Evolutionary conservation across 352 stramenopile genomes (phyloP), one percentile per base, ranked within the genome.

Genomic region (Phytopythium ostracodes): DNA sequence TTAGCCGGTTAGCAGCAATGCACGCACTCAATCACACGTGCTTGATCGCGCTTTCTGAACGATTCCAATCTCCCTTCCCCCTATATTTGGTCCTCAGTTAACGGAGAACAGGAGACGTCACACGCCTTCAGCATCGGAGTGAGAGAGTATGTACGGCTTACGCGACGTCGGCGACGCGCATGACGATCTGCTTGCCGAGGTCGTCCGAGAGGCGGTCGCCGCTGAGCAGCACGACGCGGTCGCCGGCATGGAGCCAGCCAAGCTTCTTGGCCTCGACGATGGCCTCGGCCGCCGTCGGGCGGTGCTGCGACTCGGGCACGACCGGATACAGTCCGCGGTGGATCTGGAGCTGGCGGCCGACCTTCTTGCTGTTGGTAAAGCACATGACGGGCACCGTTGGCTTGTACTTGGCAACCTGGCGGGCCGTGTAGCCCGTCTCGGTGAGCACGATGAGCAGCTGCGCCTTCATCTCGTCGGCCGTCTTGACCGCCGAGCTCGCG

Each of bases 381-480:
- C 85, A 94, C 87, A 96, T 96, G 47, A 98, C 92, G 4, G 92
- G 92, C 64, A 98, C 90, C 14, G 80, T 91, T 7, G 94, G 92
- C 73, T 94, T 96, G 75, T 93, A 93, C 79, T 96, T 96, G 71
- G 88, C 84, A 5, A 96, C 81, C 72, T 85, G 87, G 56, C 85
- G 84, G 17, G 87, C 87, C 47, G 88, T 93, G 72, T 82, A 81
- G 60, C 88, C 88, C 55, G 81, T 91, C 58, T 90, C 77, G 27
- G 86, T 94, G 50, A 94, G 76, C 57, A 94, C 86, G 50, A 95
- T 91, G 52, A 96, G 71, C 61, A 95, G 71, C 70, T 91, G 82
- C 17, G 87, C 86, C 55, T 94, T 75, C 79, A 94, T 88, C 60
- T 94, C 81, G 63, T 91, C 74, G 6, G 87, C 86, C 7, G 84